phyloP scores from a whole-genome alignment of 2,329 filamentous ascomycete genomes.

The Sclerotinia borealis region DNA sequence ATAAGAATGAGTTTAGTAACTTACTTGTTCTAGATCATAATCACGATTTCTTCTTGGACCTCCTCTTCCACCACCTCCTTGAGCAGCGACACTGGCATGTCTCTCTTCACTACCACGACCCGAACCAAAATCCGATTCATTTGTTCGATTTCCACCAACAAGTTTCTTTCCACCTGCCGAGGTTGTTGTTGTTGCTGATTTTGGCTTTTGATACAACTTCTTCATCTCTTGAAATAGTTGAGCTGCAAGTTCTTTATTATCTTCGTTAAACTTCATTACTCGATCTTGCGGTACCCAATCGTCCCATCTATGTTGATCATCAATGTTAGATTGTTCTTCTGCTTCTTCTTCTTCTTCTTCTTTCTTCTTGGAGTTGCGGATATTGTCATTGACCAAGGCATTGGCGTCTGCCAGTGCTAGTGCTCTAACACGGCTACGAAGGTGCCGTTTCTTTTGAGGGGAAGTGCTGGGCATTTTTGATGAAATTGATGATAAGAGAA shows the following conservation, averaged over 20 bases:
- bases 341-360: neutral
- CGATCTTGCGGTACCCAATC: conserved; percentile 96
- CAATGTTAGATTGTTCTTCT: neutral
- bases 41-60: conserved; percentile 72
- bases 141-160: conserved; percentile 44
- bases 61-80: conserved; percentile 42
- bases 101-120: conserved; percentile 74
- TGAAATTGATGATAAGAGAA: neutral
- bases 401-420: neutral
- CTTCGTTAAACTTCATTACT: conserved; percentile 87
- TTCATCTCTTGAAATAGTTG: conserved; percentile 65
- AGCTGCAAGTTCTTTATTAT: conserved; percentile 83
- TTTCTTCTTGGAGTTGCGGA: neutral
- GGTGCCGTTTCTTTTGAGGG: neutral
- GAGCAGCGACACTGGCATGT: conserved; percentile 52
- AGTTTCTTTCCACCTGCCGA: conserved; percentile 52
- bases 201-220: conserved; percentile 35
- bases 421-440: neutral
- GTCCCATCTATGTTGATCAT: conserved; percentile 57
- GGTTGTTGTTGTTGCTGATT: conserved; percentile 41
- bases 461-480: neutral
- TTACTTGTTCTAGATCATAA: conserved; percentile 76
- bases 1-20: conserved; percentile 44
- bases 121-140: conserved; percentile 55
- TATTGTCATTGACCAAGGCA: too few relatives aligned